A percentile compares a stretch with the other conserved stretches of the same genome.
phyloP scores from a whole-genome alignment of 192 early-diverging fungal genomes.

The Pilaira anomala region DNA sequence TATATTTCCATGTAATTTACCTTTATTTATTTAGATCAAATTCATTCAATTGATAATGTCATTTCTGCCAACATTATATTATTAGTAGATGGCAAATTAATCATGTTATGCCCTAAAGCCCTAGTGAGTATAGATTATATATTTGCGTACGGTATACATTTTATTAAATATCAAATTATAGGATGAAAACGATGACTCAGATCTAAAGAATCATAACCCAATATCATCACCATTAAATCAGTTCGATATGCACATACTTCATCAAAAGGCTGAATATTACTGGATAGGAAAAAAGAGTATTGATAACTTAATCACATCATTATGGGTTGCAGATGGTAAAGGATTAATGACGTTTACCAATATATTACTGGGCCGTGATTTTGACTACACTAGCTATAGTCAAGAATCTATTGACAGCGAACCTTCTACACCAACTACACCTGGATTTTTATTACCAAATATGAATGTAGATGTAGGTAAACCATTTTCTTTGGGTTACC shows the following conservation, averaged over 20 bases:
- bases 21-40: constrained; percentile 21
- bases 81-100: constrained; percentile 64
- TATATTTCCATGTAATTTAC: background rate
- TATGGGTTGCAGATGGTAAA: constrained; percentile 70
- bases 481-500: constrained; percentile 27
- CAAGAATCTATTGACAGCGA: constrained; percentile 22
- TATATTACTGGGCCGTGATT: constrained; percentile 21
- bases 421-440: constrained; percentile 25
- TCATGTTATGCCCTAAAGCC: constrained; percentile 58
- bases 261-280: constrained; percentile 69
- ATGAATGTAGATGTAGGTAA: background rate
- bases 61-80: constrained; percentile 60
- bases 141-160: no score
- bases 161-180: background rate
- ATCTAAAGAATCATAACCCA: background rate
- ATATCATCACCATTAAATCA: constrained; percentile 12
- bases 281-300: constrained; percentile 62
- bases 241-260: constrained; percentile 49
- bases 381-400: constrained; percentile 10
- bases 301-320: constrained; percentile 54
- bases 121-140: constrained; percentile 22
- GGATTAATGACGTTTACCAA: constrained; percentile 57
- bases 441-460: background rate
- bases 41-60: constrained; percentile 35
- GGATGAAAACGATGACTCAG: constrained; percentile 23